Evolutionary conservation across 2,329 filamentous ascomycete species (phyloP).

Genomic region (Dothidotthia symphoricarpi): DNA sequence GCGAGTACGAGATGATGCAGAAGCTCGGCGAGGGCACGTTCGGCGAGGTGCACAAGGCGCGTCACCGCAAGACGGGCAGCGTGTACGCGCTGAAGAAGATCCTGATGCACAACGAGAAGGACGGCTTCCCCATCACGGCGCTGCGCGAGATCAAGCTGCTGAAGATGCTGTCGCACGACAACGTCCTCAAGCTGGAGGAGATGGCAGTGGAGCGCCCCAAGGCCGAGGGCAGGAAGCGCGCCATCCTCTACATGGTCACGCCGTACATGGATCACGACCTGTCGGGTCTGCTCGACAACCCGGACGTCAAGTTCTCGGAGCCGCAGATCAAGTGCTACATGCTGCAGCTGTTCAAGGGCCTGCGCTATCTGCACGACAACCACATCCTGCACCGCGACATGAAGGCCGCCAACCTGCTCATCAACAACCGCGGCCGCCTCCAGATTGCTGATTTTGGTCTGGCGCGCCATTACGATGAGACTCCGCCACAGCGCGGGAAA

Average conservation of each 20-base stretch:
- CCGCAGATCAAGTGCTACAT: constrained; percentile 98
- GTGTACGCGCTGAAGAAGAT: constrained; percentile 96
- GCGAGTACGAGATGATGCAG: constrained; percentile 73
- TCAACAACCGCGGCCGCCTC: constrained; percentile 88
- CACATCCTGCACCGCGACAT: constrained; percentile 94
- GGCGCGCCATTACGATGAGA: constrained; percentile 87
- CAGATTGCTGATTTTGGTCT: constrained; percentile 98
- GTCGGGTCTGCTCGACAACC: constrained; percentile 95
- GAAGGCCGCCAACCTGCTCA: constrained; percentile 97
- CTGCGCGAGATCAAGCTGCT: constrained; percentile 96
- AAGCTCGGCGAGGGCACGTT: constrained; percentile 96
- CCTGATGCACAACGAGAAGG: constrained; percentile 98
- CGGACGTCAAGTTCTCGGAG: constrained; percentile 79
- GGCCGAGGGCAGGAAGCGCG: constrained; percentile 57
- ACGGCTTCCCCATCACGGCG: constrained; percentile 98
- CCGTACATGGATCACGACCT: constrained; percentile 99
- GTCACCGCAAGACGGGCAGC: constrained; percentile 69
- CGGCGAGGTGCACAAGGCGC: constrained; percentile 90
- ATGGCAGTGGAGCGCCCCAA: constrained; percentile 86
- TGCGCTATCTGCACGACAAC: constrained; percentile 82
- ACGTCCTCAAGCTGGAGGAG: constrained; percentile 83
- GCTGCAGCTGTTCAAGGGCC: constrained; percentile 84
- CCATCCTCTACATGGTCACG: constrained; percentile 97
- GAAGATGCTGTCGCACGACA: constrained; percentile 89
- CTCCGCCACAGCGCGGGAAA: constrained; percentile 69